These are phyloP conservation scores for Hibiscus tridactylites DNA, from an alignment of 345 rosid genomes.

Conservation along the genomic window DNA sequence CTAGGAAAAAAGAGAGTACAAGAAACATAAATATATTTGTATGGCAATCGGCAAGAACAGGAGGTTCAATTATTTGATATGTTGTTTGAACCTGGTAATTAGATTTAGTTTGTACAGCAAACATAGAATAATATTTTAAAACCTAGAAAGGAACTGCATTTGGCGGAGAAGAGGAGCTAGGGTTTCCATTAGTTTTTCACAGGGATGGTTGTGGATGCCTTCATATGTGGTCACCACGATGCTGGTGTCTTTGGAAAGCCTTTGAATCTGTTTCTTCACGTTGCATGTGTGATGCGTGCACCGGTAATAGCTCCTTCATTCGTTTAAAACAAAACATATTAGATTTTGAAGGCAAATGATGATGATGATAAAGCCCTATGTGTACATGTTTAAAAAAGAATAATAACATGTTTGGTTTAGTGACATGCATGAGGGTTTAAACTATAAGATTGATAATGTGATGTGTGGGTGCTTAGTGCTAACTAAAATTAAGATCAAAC, in stretches of 20 bases:
- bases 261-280: constrained; percentile 91
- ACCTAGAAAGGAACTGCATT: constrained; percentile 72
- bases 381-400: too few relatives aligned
- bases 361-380: too few relatives aligned
- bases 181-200: constrained; percentile 89
- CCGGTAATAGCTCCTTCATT: constrained; percentile 70
- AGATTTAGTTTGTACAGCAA: neutral
- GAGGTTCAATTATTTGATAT: neutral
- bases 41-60: neutral
- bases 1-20: neutral
- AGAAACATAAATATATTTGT: neutral
- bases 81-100: neutral
- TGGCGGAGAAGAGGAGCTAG: constrained; percentile 81
- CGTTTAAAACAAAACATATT: too few relatives aligned
- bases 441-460: too few relatives aligned
- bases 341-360: too few relatives aligned
- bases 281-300: constrained; percentile 95
- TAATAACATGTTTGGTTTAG: too few relatives aligned
- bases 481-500: too few relatives aligned
- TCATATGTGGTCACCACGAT: constrained; percentile 81
- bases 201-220: constrained; percentile 82
- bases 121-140: constrained; percentile 12
- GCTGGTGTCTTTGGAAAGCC: constrained; percentile 71
- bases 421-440: too few relatives aligned
- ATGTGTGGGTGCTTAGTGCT: too few relatives aligned